Evolutionary conservation across 495 filamentous ascomycete genomes (phyloP).

Genomic region (Tuber aestivum): DNA sequence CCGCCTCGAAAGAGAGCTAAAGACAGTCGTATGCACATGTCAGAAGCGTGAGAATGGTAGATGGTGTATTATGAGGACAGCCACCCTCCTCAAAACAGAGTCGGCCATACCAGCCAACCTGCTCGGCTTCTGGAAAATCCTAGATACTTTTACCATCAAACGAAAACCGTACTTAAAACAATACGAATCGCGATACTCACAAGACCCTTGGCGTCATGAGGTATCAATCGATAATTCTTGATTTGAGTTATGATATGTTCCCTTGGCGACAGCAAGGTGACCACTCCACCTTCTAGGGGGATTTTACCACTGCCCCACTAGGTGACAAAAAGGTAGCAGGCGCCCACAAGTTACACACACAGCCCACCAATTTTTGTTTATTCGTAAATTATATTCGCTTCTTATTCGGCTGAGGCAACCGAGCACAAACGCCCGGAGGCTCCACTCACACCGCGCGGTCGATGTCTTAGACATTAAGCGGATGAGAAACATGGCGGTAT

Average conservation of each 20-base stretch:
- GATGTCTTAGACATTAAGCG: not conserved
- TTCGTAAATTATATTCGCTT: not conserved
- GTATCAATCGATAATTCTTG: not conserved
- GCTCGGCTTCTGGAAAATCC: not conserved
- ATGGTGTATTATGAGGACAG: not conserved
- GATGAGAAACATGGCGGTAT: not conserved
- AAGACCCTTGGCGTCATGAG: not conserved
- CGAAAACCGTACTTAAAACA: not conserved
- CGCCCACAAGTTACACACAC: not conserved
- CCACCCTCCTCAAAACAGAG: not conserved
- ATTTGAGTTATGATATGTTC: not conserved
- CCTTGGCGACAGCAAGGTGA: not conserved
- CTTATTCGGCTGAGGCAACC: not conserved
- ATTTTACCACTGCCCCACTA: not conserved
- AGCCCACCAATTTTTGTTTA: not conserved
- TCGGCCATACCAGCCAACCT: not conserved
- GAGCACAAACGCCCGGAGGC: not conserved
- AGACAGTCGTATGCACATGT: not conserved
- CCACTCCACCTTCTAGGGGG: not conserved
- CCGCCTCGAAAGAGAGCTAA: not conserved
- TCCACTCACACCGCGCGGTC: not conserved
- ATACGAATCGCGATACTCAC: not conserved
- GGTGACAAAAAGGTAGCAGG: not conserved
- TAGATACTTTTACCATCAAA: not conserved
- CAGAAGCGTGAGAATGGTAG: not conserved